phyloP scores from a whole-genome alignment of 2,329 filamentous ascomycete species.

The Colletotrichum tropicale region DNA sequence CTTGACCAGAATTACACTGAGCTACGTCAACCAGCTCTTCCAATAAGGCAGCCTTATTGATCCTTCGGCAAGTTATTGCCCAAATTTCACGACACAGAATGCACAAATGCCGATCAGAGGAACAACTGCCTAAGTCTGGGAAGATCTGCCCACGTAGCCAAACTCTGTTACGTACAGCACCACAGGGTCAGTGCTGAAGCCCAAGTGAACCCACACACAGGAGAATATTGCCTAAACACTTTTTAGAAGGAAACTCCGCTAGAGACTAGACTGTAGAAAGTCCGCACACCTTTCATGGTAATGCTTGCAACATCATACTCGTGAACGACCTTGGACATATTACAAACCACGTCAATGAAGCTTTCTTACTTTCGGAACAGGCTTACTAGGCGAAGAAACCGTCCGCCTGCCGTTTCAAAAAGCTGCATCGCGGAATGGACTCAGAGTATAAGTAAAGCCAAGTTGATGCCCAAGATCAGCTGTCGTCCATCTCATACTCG shows the following conservation, averaged over 20 bases:
- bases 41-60: background rate
- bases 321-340: background rate
- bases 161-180: background rate
- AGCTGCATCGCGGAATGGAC: background rate
- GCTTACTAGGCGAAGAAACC: background rate
- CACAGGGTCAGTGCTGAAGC: background rate
- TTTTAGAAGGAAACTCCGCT: background rate
- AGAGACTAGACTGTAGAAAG: background rate
- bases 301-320: background rate
- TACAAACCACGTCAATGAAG: background rate
- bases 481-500: background rate
- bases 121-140: background rate
- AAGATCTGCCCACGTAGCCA: background rate
- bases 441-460: background rate
- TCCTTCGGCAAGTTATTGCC: background rate
- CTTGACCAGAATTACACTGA: accelerated
- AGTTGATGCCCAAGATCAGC: background rate
- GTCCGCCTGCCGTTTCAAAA: background rate
- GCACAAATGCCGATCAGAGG: background rate
- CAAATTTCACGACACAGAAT: background rate
- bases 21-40: background rate
- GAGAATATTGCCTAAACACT: background rate
- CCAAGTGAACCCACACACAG: background rate
- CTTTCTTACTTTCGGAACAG: background rate
- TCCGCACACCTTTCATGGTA: background rate